Evolutionary conservation across 768 basidiomycete species (phyloP), one percentile per base, ranked within the genome.

Genomic region (Russula lepida): DNA sequence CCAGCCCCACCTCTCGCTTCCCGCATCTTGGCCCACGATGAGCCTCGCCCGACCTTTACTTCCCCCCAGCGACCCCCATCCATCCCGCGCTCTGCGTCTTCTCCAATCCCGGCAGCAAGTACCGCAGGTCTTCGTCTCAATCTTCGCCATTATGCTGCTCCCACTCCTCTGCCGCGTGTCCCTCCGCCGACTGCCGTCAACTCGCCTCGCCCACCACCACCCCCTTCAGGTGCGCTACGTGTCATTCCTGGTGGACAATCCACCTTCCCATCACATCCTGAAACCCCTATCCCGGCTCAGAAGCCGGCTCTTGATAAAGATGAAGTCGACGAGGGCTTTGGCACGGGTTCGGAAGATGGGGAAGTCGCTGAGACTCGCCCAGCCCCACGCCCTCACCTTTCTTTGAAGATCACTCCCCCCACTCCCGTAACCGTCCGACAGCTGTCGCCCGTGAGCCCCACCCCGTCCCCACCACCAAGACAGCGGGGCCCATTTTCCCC

Each of bases 131-230:
- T 46, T 53, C 66, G 66, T 54, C 60, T 66, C 28, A 56, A 64
- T 25, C 64, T 66, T 23, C 59, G 58, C 2, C 66, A 65, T 54
- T 66, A 65, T 55, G 66, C 64, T n/a, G 66, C 66, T 2, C 66
- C 66, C 9, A n/a, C 37, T 6, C 54, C 50, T 23, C 35, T 49
- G n/a, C 37, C 39, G 27, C 62, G 56, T 32, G 35, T 6, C 15
- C 35, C 35, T 37, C 33, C 8, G 6, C n/a, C 30, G 15, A 11
- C 28, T 23, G 32, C 62, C 17, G 4, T 43, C 35, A 41, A 15
- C 8, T 3, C 47, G 37, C 39, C 62, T 49, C 46, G 17, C 19
- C 21, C 37, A 13, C 46, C 37, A 13, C 46, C 37, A 33, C 51
- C 51, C 15, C 37, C 56, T 27, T 49, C 46, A 17, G 46, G 39